Conservation (phyloP, 2,329 filamentous ascomycete species). For the Botrytis squamosa region DNA sequence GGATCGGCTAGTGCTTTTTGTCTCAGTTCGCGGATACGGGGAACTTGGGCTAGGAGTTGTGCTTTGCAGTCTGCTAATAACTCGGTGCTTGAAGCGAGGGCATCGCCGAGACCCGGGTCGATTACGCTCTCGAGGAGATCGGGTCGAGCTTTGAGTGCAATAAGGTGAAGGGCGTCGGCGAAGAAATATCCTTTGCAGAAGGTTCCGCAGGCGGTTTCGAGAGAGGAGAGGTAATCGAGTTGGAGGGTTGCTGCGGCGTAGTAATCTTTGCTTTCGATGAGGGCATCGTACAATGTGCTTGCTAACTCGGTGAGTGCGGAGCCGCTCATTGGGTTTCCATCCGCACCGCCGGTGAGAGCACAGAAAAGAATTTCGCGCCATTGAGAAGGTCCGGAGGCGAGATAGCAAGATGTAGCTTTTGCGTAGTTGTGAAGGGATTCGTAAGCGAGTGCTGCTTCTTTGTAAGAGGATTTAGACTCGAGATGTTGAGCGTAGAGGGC, state of each 20-base stretch:
- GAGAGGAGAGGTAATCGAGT: constrained; percentile 74
- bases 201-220: constrained; percentile 67
- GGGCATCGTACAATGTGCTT: constrained; percentile 70
- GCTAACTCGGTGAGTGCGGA: constrained; percentile 67
- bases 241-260: constrained; percentile 75
- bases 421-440: constrained; percentile 77
- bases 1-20: constrained; percentile 80
- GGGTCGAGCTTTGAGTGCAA: constrained; percentile 56
- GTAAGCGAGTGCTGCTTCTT: constrained; percentile 86
- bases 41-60: constrained; percentile 81
- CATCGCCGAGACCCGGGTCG: constrained; percentile 76
- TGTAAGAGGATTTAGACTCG: constrained; percentile 70
- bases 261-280: constrained; percentile 84
- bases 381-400: constrained; percentile 68
- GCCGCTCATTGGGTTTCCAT: constrained; percentile 29
- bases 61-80: constrained; percentile 89
- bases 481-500: constrained; percentile 78
- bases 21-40: constrained; percentile 79
- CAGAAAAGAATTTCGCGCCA: constrained; percentile 90
- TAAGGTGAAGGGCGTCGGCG: constrained; percentile 80
- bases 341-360: constrained; percentile 46
- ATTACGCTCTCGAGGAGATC: constrained; percentile 65
- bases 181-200: constrained; percentile 88
- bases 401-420: constrained; percentile 79
- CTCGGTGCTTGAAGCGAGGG: constrained; percentile 79